Percentiles rank a stretch among this genome's conserved stretches.
Evolutionary conservation across 2,329 filamentous ascomycete species (phyloP).

Genomic region (Nannizziopsis arthrosporioides): DNA sequence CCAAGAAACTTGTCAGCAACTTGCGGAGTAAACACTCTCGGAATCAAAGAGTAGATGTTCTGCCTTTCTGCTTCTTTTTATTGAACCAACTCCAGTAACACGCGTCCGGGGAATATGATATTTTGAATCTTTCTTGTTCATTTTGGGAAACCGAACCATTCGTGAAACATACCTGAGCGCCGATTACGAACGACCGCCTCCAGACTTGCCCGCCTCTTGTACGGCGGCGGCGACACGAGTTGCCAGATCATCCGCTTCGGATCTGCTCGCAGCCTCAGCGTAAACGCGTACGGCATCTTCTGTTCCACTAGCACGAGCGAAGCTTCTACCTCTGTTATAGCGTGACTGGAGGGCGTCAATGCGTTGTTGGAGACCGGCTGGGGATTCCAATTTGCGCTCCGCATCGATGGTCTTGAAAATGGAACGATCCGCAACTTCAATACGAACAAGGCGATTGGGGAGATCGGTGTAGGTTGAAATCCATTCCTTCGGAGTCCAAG

Average conservation of each 20-base stretch:
- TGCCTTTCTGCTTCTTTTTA: too few species aligned
- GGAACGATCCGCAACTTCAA: slow-evolving; percentile 78
- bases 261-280: slow-evolving; percentile 79
- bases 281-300: slow-evolving; percentile 96
- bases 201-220: slow-evolving; percentile 41
- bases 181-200: not conserved
- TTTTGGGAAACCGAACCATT: not conserved
- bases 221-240: slow-evolving; percentile 69
- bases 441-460: slow-evolving; percentile 86
- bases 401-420: slow-evolving; percentile 87
- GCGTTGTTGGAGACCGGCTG: slow-evolving; percentile 65
- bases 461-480: slow-evolving; percentile 84
- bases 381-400: slow-evolving; percentile 73
- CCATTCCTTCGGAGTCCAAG: slow-evolving; percentile 84
- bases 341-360: slow-evolving; percentile 84
- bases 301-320: slow-evolving; percentile 85
- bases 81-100: too few species aligned
- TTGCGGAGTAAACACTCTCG: too few species aligned
- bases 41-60: too few species aligned
- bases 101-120: too few species aligned
- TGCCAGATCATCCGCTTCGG: slow-evolving; percentile 82
- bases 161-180: not conserved
- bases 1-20: too few species aligned
- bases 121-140: too few species aligned
- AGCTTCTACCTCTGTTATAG: slow-evolving; percentile 78